Conservation (phyloP, 1,284 basidiomycete genomes). For the Ceratobasidium sp. region DNA sequence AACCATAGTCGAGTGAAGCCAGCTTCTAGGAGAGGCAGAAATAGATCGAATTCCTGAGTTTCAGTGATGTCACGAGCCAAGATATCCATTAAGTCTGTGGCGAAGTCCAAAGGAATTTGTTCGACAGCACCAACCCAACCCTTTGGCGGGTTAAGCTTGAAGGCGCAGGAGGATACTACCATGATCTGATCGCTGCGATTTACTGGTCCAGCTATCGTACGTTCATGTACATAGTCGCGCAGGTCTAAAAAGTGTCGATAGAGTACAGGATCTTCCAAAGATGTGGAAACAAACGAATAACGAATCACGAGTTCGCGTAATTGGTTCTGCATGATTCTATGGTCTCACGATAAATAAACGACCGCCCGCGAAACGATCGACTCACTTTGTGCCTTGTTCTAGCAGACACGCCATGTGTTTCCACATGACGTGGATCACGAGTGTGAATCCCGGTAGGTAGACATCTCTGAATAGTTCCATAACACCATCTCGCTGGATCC, state of each 20-base stretch:
- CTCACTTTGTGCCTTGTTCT: not conserved
- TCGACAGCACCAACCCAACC: not conserved
- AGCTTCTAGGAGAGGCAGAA: not conserved
- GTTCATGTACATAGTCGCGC: not conserved
- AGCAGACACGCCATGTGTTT: not conserved
- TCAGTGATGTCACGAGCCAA: not conserved
- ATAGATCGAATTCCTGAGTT: not conserved
- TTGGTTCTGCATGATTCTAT: not conserved
- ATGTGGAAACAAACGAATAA: not conserved
- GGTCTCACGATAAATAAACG: not conserved
- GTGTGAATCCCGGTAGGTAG: not conserved
- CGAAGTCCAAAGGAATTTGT: not conserved
- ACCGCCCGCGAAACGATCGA: too few species aligned
- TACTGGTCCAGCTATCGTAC: not conserved
- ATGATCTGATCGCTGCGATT: not conserved
- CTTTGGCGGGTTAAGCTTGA: not conserved
- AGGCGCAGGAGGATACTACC: not conserved
- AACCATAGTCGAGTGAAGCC: not conserved
- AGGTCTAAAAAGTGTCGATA: not conserved
- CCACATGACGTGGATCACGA: not conserved
- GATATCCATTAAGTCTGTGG: not conserved
- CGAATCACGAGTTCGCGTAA: slow-evolving; percentile 2
- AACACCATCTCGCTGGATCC: not conserved
- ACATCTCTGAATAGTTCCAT: not conserved
- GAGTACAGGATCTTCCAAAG: not conserved